Evolutionary conservation across 306 rosid genomes (phyloP).

Genomic region (Cucumis hystrix): DNA sequence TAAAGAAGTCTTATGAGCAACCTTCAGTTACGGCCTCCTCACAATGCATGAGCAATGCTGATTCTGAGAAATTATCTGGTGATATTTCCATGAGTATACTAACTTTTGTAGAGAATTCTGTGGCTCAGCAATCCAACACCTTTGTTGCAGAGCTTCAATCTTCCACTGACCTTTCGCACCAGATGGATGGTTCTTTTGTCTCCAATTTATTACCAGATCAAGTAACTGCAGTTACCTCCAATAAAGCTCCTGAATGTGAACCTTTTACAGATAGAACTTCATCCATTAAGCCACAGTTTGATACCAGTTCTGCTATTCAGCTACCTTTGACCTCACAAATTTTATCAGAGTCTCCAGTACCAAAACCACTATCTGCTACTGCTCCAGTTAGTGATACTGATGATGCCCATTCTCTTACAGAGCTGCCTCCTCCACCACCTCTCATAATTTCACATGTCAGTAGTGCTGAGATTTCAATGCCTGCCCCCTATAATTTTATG

Average conservation of each 20-base stretch:
- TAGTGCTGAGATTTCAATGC: conserved; percentile 34
- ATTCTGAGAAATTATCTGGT: conserved; percentile 18
- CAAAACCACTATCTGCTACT: conserved; percentile 25
- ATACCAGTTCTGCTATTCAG: conserved; percentile 25
- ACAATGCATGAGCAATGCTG: conserved; percentile 19
- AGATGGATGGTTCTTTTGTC: conserved; percentile 17
- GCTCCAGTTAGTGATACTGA: conserved; percentile 19
- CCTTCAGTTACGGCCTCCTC: conserved; percentile 9
- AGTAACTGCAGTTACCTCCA: conserved; percentile 21
- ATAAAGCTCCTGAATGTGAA: conserved; percentile 27
- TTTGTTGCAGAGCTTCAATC: conserved; percentile 26
- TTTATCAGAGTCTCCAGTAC: conserved; percentile 19
- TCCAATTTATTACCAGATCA: conserved; percentile 26
- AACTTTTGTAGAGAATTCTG: conserved; percentile 16
- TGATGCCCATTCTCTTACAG: conserved; percentile 21
- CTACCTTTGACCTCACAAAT: conserved; percentile 23
- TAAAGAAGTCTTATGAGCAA: conserved; percentile 18
- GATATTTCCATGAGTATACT: conserved; percentile 20
- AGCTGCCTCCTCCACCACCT: conserved; percentile 45
- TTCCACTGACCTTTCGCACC: conserved; percentile 19
- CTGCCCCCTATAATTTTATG: conserved; percentile 20
- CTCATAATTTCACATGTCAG: conserved; percentile 26
- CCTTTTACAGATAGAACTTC: conserved; percentile 14
- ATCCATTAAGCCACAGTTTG: conserved; percentile 24
- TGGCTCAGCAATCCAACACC: conserved; percentile 21